Evolutionary conservation across 192 early-diverging fungal genomes (phyloP).

Genomic region (Coemansia sp.): DNA sequence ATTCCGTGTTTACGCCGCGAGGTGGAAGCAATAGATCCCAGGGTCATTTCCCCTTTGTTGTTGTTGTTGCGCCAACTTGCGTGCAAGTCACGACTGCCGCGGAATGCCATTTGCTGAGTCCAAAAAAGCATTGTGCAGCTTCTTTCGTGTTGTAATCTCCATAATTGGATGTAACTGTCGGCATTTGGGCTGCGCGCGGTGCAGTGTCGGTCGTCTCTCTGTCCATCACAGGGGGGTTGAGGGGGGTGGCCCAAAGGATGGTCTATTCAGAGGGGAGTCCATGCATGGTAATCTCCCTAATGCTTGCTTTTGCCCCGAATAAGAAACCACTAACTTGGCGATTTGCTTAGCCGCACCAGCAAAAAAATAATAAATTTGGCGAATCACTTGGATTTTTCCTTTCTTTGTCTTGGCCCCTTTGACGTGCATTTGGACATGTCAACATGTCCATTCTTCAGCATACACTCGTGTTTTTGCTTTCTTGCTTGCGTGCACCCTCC

Average conservation of each 20-base stretch:
- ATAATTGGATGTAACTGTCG: slow-evolving; percentile 18
- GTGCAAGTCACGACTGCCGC: neutral
- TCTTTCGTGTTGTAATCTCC: slow-evolving; percentile 7
- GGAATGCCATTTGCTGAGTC: slow-evolving; percentile 2
- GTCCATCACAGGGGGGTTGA: slow-evolving; percentile 1
- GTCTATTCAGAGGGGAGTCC: neutral
- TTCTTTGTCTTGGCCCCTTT: slow-evolving; percentile 7
- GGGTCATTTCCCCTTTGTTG: neutral
- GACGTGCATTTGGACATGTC: slow-evolving; percentile 19
- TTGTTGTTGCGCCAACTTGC: neutral
- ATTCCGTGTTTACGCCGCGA: neutral
- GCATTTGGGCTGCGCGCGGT: slow-evolving; percentile 10
- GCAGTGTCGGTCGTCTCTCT: slow-evolving; percentile 1
- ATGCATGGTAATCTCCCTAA: slow-evolving; percentile 24
- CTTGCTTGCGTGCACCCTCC: neutral
- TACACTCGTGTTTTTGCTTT: slow-evolving; percentile 6
- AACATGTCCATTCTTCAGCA: slow-evolving; percentile 20
- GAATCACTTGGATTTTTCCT: slow-evolving; percentile 7
- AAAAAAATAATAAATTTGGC: slow-evolving; percentile 7
- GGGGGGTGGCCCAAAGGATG: slow-evolving; percentile 2
- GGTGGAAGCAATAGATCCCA: neutral
- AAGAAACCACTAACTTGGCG: slow-evolving; percentile 26
- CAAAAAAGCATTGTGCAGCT: neutral
- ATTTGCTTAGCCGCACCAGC: slow-evolving; percentile 21
- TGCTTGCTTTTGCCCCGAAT: slow-evolving; percentile 5